phyloP scores from a whole-genome alignment of 306 rosid species.

The Trifolium repens region DNA sequence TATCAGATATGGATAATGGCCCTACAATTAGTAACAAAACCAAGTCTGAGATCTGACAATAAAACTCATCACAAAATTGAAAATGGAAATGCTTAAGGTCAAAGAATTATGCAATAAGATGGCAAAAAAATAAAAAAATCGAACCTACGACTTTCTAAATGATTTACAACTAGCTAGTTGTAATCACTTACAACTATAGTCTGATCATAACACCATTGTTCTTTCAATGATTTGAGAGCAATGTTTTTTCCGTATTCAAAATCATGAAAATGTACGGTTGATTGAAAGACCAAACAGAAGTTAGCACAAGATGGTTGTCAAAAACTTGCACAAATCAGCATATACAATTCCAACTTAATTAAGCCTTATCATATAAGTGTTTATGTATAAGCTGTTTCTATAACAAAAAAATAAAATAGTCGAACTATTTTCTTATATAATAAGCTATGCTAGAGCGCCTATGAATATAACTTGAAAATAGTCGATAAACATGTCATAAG shows the following conservation, averaged over 20 bases:
- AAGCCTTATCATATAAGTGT: no score
- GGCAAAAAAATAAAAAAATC: slow-evolving; percentile 21
- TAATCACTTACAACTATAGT: slow-evolving; percentile 2
- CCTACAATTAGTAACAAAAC: slow-evolving; percentile 45
- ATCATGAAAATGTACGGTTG: slow-evolving; percentile 7
- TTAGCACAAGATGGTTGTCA: slow-evolving; percentile 22
- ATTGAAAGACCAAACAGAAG: background rate
- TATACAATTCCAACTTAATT: background rate
- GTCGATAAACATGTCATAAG: no score
- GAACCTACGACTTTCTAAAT: slow-evolving; percentile 20
- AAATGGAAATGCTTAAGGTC: background rate
- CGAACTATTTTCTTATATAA: no score
- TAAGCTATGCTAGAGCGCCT: no score
- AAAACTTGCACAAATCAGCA: slow-evolving; percentile 1
- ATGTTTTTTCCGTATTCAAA: slow-evolving; percentile 15
- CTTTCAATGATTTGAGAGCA: slow-evolving; percentile 8
- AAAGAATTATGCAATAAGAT: background rate
- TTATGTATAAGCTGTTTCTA: no score
- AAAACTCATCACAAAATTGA: slow-evolving; percentile 31
- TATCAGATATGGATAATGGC: slow-evolving; percentile 62
- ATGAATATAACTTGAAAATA: no score
- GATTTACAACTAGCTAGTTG: no score
- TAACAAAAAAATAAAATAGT: no score
- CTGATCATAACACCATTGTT: slow-evolving; percentile 3
- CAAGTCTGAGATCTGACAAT: background rate